These are phyloP conservation scores for Ceratopteris richardii DNA, from an alignment of 75 land plant species.

Conservation along the genomic window DNA sequence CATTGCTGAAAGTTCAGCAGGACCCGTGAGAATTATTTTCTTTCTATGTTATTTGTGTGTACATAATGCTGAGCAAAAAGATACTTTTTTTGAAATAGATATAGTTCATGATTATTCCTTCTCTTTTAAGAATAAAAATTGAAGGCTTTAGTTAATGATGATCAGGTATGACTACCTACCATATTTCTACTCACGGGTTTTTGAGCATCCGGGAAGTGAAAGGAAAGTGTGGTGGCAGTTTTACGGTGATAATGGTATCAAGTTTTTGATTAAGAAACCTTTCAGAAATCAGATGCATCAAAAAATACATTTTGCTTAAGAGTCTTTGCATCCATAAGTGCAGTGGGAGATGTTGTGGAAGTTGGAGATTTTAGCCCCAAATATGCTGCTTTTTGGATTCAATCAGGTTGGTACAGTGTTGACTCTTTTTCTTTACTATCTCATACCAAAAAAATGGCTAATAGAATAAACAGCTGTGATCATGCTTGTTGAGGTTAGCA, in stretches of 20 bases:
- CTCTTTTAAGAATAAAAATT: too few species aligned
- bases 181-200: constrained; percentile 88
- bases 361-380: constrained; percentile 76
- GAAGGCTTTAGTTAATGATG: too few species aligned
- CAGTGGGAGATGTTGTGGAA: constrained; percentile 74
- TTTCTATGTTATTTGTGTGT: neutral
- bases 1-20: constrained; percentile 40
- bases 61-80: neutral
- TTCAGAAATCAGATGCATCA: too few species aligned
- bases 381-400: constrained; percentile 76
- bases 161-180: constrained; percentile 82
- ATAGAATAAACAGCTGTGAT: too few species aligned
- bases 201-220: constrained; percentile 71
- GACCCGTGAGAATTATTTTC: neutral
- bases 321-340: too few species aligned
- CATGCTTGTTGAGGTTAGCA: too few species aligned
- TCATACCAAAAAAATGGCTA: neutral
- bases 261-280: neutral
- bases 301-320: too few species aligned
- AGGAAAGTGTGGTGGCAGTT: constrained; percentile 94
- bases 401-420: constrained; percentile 37
- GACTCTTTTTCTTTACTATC: neutral
- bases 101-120: too few species aligned
- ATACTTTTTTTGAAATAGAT: neutral
- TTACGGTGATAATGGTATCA: constrained; percentile 82